Base-by-base conservation (phyloP, 2,329 filamentous ascomycete genomes). In the Beauveria rudraprayagi region DNA sequence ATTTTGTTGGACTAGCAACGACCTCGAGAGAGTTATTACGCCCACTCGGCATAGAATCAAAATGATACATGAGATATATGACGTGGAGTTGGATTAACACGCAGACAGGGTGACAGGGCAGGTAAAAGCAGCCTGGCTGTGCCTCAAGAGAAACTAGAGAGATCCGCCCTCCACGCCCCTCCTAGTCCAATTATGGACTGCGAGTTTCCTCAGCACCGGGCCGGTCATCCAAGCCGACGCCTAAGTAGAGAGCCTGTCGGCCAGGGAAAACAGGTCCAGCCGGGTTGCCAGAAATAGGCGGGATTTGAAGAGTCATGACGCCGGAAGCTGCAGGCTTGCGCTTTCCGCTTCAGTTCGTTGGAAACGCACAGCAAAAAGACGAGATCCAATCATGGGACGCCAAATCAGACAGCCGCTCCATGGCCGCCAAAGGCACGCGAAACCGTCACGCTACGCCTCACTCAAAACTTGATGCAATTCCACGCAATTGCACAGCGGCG, bases 391-490 rank as follows among this genome's bases (percentile, higher is more conserved):
- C 34, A n/a, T 30, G 19, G 44, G 19, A n/a, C 9, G 8, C 40
- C 41, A 26, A 57, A 34, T 17, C 53, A 44, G 22, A 56, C 46
- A 17, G 34, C 44, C 22, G 44, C 43, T 34, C 28, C 55, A 57
- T 34, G n/a, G 28, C 56, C 56, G 34, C 56, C 46, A 58, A 58
- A 58, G 56, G 19, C 46, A 58, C 56, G 56, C 56, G 56, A 58
- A 58, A 58, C 56, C 46, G 56, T 22, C 56, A 41, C 56, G 56
- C 56, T 46, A 58, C 44, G 44, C 44, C 44, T 58, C 30, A 14
- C 10, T 14, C 14, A 16, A 34, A 17, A 19, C 28, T 37, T 30
- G 17, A 30, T 46, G n/a, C 10, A 22, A 19, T 34, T 34, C 24
- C 14, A 26, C 11, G 19, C 26, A 34, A 14, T 16, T 53, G n/a